Conservation (phyloP, 2,329 filamentous ascomycete species). For the Sphaerulina vaccinii region DNA sequence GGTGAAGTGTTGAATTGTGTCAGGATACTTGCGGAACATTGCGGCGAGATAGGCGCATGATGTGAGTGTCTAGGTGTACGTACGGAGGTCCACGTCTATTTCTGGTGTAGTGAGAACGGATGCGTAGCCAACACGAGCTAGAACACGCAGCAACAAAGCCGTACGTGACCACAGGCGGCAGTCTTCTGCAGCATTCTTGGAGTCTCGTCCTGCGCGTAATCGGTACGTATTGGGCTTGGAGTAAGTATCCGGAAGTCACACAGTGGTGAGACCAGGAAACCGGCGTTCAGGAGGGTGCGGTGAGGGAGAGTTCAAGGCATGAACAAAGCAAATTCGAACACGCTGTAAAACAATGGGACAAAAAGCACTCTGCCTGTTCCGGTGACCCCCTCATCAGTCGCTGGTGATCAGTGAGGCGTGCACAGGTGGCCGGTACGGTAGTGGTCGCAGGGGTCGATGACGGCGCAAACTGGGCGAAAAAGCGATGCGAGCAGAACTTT, state of each 20-base stretch:
- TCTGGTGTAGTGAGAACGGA: slow-evolving; percentile 1
- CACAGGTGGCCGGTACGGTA: not conserved
- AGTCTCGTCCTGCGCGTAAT: not conserved
- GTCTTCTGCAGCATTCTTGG: not conserved
- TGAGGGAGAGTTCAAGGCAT: slow-evolving; percentile 14
- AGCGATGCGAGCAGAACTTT: not conserved
- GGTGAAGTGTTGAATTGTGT: not conserved
- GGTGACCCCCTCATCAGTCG: not conserved
- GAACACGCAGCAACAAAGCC: slow-evolving; percentile 7
- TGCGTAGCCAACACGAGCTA: slow-evolving; percentile 15
- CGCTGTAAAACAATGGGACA: not conserved
- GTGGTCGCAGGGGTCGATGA: not conserved
- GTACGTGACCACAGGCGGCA: slow-evolving; percentile 3
- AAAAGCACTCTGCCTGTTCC: not conserved
- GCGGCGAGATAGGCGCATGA: slow-evolving; percentile 9
- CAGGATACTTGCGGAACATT: slow-evolving; percentile 5
- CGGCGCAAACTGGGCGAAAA: not conserved
- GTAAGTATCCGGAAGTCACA: slow-evolving; percentile 2
- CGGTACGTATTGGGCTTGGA: slow-evolving; percentile 4
- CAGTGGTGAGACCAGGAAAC: slow-evolving; percentile 1
- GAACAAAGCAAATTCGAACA: not conserved
- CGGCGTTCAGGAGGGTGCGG: not conserved
- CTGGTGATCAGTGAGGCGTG: not conserved
- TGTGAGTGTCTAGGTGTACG: slow-evolving; percentile 1
- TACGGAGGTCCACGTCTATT: slow-evolving; percentile 9